Conservation (phyloP, 306 rosid genomes). For the Quercus wislizeni region DNA sequence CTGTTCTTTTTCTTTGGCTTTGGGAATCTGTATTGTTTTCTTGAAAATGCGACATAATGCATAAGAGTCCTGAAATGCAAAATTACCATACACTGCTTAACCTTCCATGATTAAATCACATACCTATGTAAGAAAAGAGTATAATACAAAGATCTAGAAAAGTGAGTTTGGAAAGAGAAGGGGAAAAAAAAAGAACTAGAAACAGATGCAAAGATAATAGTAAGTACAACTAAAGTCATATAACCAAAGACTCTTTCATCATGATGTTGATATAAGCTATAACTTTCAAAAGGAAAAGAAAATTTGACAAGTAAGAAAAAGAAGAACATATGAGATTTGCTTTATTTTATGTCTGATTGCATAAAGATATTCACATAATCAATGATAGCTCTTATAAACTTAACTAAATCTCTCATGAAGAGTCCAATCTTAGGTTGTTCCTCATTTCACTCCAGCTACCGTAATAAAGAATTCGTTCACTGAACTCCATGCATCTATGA, state of each 20-base stretch:
- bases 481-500: constrained; percentile 28
- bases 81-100: background rate
- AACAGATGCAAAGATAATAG: constrained; percentile 35
- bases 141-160: constrained; percentile 16
- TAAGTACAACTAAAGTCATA: constrained; percentile 48
- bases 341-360: constrained; percentile 5
- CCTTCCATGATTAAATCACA: constrained; percentile 1
- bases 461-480: constrained; percentile 22
- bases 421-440: constrained; percentile 3
- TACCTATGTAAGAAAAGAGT: constrained; percentile 24
- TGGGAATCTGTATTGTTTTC: constrained; percentile 59
- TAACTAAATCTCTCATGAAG: background rate
- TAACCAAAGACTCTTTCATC: constrained; percentile 52
- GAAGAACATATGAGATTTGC: constrained; percentile 42
- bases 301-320: constrained; percentile 32
- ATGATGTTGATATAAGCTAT: constrained; percentile 46
- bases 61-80: constrained; percentile 68
- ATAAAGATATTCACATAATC: background rate
- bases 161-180: constrained; percentile 34
- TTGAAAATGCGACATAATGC: constrained; percentile 89
- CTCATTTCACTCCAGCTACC: background rate
- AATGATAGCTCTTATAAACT: background rate
- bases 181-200: constrained; percentile 22
- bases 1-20: constrained; percentile 42
- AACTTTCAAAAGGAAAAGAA: constrained; percentile 31